Conservation (phyloP, 495 filamentous ascomycete species). For the Penicillium taxi region DNA sequence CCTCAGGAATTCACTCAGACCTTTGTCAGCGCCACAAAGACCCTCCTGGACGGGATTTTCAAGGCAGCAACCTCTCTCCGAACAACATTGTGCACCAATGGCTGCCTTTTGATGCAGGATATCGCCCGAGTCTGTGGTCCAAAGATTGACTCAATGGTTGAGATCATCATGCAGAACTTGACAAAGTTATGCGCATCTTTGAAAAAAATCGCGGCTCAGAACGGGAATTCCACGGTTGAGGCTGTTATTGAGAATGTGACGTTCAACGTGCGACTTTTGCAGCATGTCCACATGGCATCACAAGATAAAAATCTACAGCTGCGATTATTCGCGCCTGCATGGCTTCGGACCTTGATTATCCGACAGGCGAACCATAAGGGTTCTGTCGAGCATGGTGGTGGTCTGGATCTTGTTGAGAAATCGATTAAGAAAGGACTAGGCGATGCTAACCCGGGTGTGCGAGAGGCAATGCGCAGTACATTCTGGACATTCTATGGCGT, state of each 20-base stretch:
- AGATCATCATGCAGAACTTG: constrained; percentile 80
- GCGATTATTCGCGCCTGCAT: constrained; percentile 67
- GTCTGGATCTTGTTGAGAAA: constrained; percentile 75
- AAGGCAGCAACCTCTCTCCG: constrained; percentile 80
- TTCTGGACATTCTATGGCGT: constrained; percentile 74
- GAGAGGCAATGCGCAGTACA: constrained; percentile 71
- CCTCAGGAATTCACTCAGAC: constrained; percentile 63
- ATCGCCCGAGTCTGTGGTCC: constrained; percentile 67
- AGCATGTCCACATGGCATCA: constrained; percentile 69
- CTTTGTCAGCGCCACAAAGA: constrained; percentile 62
- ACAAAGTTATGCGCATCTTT: constrained; percentile 80
- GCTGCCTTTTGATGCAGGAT: constrained; percentile 79
- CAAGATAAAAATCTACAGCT: constrained; percentile 90
- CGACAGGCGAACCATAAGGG: constrained; percentile 72
- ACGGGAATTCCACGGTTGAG: constrained; percentile 68
- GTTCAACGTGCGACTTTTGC: constrained; percentile 69
- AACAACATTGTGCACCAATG: constrained; percentile 81
- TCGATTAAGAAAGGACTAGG: constrained; percentile 76
- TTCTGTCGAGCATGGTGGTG: constrained; percentile 74
- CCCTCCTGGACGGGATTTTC: constrained; percentile 77
- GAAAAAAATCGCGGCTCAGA: constrained; percentile 81
- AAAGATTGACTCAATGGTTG: constrained; percentile 78
- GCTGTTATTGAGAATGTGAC: constrained; percentile 68
- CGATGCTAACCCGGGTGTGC: constrained; percentile 80
- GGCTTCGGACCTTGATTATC: constrained; percentile 73